Evolutionary conservation across 2,329 filamentous ascomycete species (phyloP).

Genomic region (Shiraia bambusicola): DNA sequence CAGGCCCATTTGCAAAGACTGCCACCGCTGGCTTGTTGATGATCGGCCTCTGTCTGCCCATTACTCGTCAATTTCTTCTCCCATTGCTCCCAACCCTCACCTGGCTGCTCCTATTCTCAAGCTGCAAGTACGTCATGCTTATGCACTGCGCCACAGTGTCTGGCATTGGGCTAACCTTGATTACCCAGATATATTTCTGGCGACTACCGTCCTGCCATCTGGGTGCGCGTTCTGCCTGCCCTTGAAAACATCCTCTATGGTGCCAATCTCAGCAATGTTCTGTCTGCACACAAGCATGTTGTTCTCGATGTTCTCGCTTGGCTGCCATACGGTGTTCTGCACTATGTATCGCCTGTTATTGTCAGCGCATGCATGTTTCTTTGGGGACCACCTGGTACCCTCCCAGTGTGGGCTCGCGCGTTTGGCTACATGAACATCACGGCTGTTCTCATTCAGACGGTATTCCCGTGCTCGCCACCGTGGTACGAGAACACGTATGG

Average conservation of each 20-base stretch:
- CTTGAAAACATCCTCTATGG: slow-evolving; percentile 96
- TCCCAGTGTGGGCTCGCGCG: slow-evolving; percentile 79
- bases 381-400: slow-evolving; percentile 81
- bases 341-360: slow-evolving; percentile 83
- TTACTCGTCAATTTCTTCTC: slow-evolving; percentile 87
- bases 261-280: slow-evolving; percentile 91
- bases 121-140: slow-evolving; percentile 72
- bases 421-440: slow-evolving; percentile 92
- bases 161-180: slow-evolving; percentile 22
- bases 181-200: slow-evolving; percentile 75
- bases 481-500: slow-evolving; percentile 97
- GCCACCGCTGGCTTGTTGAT: slow-evolving; percentile 67
- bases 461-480: slow-evolving; percentile 91
- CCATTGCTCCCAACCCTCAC: slow-evolving; percentile 82
- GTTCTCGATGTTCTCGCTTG: slow-evolving; percentile 86
- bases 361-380: slow-evolving; percentile 80
- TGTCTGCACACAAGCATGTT: slow-evolving; percentile 83
- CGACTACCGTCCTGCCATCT: slow-evolving; percentile 88
- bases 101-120: slow-evolving; percentile 90
- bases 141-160: slow-evolving; percentile 4
- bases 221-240: slow-evolving; percentile 90
- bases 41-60: slow-evolving; percentile 73
- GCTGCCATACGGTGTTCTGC: slow-evolving; percentile 88
- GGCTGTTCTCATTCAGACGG: slow-evolving; percentile 82
- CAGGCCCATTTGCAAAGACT: slow-evolving; percentile 77